These are phyloP conservation scores for Populus tomentosa DNA, from an alignment of 441 rosid species.

Conservation along the genomic window DNA sequence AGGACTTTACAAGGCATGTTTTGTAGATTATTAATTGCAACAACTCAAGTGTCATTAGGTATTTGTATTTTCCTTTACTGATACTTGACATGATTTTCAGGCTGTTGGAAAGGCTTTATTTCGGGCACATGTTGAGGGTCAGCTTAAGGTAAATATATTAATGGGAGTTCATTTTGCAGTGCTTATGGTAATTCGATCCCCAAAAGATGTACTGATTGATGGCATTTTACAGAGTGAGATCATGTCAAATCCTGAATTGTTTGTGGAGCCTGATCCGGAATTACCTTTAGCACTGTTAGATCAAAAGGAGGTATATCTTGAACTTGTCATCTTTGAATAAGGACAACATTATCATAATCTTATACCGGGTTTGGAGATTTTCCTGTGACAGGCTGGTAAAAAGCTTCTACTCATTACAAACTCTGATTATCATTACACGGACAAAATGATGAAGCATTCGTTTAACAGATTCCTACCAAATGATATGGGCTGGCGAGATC, in stretches of 20 bases:
- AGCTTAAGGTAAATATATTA: slow-evolving; percentile 64
- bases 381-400: slow-evolving; percentile 78
- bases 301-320: slow-evolving; percentile 77
- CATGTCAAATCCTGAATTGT: slow-evolving; percentile 93
- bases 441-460: slow-evolving; percentile 98
- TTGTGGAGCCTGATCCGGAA: slow-evolving; percentile 96
- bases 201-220: slow-evolving; percentile 14
- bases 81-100: slow-evolving; percentile 40
- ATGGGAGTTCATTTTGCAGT: neutral
- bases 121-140: slow-evolving; percentile 98
- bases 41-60: slow-evolving; percentile 1
- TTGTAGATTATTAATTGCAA: slow-evolving; percentile 9
- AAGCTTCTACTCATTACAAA: slow-evolving; percentile 93
- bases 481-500: slow-evolving; percentile 91
- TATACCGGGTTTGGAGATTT: slow-evolving; percentile 17
- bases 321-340: slow-evolving; percentile 1
- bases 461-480: slow-evolving; percentile 88
- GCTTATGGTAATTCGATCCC: slow-evolving; percentile 3
- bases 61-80: slow-evolving; percentile 9
- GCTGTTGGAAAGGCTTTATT: slow-evolving; percentile 96
- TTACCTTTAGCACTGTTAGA: slow-evolving; percentile 90
- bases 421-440: slow-evolving; percentile 90
- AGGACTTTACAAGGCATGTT: slow-evolving; percentile 80
- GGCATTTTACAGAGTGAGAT: slow-evolving; percentile 71
- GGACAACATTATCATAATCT: slow-evolving; percentile 13